Base-by-base conservation (phyloP, 1,139 yeast species). In the Entelexis paramagnoliae region DNA sequence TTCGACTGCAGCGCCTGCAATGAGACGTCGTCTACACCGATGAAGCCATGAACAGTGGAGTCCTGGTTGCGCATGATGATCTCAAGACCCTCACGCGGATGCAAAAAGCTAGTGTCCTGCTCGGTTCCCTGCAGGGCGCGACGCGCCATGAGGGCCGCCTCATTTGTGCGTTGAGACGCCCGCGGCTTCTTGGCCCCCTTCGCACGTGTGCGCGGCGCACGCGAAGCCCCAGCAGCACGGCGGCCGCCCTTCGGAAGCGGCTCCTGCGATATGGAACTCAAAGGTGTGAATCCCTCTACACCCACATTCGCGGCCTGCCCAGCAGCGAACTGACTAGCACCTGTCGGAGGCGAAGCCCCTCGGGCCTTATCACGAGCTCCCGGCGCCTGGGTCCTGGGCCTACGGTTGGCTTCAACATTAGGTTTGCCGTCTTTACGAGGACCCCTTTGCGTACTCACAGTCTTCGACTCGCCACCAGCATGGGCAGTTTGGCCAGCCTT, bases 11-110 rank as follows among this genome's bases (percentile, higher is more conserved):
- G 43, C 7, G 54, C 11, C n/a, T 35, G 24, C 8, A 54, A 47
- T 11, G 58, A 55, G n/a, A 55, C 54, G 33, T 52, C 55, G 14
- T 30, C n/a, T 2, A 51, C 54, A 17, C 30, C 44, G 10, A 55
- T 50, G 40, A 50, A 56, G 4, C 58, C 58, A 13, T 46, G 50
- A 19, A 26, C 19, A 20, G 46, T 39, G 7, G 52, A 55, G 11
- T 51, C 52, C 13, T 42, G 51, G 45, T 55, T 54, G 32, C 55
- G 51, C 36, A 51, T 19, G 2, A 54, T 30, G 10, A 55, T 33
- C 17, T 49, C 53, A 16, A 54, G 52, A 11, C 51, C 58, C 41
- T 55, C 53, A 17, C 33, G 9, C 16, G 58, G 56, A 1, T 29
- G 43, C 29, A 51, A 32, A 16, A 49, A 39, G 20, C 34, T 32